Conservation (phyloP, 805 yeast species). For the Torulaspora franciscae region DNA sequence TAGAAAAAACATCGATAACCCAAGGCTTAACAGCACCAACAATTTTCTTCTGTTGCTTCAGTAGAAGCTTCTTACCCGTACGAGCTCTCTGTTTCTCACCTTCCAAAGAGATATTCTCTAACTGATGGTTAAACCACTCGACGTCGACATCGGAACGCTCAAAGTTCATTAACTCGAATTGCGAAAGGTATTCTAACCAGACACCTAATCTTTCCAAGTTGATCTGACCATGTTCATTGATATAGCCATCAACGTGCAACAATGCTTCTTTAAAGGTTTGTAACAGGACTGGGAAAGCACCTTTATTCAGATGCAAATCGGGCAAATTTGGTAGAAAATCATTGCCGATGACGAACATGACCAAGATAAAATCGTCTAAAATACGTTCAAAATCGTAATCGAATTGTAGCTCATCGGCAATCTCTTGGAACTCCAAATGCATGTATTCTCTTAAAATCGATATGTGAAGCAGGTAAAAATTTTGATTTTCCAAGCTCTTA, state of each 20-base stretch:
- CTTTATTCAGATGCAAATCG: constrained; percentile 85
- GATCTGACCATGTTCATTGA: constrained; percentile 77
- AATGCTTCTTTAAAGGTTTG: constrained; percentile 83
- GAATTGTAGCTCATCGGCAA: constrained; percentile 59
- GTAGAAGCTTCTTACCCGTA: constrained; percentile 57
- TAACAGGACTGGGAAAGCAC: constrained; percentile 90
- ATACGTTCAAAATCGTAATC: constrained; percentile 79
- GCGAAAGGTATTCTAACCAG: constrained; percentile 72
- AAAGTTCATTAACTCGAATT: constrained; percentile 79
- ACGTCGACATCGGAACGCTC: constrained; percentile 79
- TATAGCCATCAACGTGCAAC: constrained; percentile 70
- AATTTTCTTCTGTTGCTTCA: constrained; percentile 70
- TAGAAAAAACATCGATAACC: constrained; percentile 37
- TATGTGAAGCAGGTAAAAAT: constrained; percentile 75
- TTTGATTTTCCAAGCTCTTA: constrained; percentile 65
- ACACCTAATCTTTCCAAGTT: constrained; percentile 64
- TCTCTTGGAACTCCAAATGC: constrained; percentile 73
- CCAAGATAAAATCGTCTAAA: constrained; percentile 86
- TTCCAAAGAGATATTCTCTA: constrained; percentile 69
- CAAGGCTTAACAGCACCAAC: constrained; percentile 53
- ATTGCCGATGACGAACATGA: constrained; percentile 93
- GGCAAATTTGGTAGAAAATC: constrained; percentile 97
- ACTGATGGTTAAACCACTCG: constrained; percentile 84
- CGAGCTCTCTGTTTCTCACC: constrained; percentile 67
- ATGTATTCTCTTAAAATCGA: constrained; percentile 87